Percentiles rank a stretch among this genome's conserved stretches.
Evolutionary conservation across 441 rosid species (phyloP).

Genomic region (Flueggea neowawraea): DNA sequence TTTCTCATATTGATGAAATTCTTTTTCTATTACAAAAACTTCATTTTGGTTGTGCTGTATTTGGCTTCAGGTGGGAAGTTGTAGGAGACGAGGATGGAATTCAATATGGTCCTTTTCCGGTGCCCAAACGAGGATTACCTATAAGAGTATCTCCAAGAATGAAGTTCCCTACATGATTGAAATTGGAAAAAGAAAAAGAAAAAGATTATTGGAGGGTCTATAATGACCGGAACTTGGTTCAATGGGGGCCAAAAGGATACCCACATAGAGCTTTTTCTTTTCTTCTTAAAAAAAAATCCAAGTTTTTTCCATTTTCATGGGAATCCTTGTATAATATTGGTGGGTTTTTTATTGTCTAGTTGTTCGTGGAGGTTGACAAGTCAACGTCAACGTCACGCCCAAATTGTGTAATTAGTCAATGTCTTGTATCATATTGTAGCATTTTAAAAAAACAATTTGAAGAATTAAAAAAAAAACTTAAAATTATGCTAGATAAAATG

Average conservation of each 20-base stretch:
- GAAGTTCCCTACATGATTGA: neutral
- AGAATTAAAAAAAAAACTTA: neutral
- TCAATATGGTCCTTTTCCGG: constrained; percentile 93
- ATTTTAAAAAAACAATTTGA: neutral
- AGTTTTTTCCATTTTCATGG: neutral
- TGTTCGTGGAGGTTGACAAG: too few relatives aligned
- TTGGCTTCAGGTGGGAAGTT: constrained; percentile 70
- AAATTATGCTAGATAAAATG: constrained; percentile 23
- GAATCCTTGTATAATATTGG: constrained; percentile 5
- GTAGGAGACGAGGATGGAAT: constrained; percentile 69
- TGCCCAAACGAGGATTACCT: constrained; percentile 79
- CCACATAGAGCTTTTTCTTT: neutral
- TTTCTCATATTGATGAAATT: too few relatives aligned
- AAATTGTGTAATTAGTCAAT: too few relatives aligned
- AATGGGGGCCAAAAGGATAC: constrained; percentile 15
- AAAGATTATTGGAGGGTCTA: neutral
- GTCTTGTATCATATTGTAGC: too few relatives aligned
- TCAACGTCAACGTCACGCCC: too few relatives aligned
- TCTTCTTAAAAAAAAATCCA: neutral
- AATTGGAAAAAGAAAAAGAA: constrained; percentile 1
- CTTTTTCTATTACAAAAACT: too few relatives aligned
- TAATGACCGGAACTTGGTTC: constrained; percentile 3
- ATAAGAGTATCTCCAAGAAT: constrained; percentile 42
- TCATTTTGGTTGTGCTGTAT: neutral
- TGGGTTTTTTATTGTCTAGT: neutral